phyloP scores from a whole-genome alignment of 306 rosid genomes.

The Malus domestica region DNA sequence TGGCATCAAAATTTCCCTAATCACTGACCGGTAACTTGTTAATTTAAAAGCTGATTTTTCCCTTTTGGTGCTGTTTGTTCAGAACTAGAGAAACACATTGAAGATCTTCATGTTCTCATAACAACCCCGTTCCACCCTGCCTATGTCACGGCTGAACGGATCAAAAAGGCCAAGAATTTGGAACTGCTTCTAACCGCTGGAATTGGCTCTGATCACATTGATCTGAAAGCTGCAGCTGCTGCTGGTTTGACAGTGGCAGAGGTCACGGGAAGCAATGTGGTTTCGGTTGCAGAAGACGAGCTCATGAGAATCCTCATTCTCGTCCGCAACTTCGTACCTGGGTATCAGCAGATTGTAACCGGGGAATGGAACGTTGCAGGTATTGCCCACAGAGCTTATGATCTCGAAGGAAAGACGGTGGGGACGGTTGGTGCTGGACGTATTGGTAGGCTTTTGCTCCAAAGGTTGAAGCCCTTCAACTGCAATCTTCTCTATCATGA shows the following conservation, averaged over 20 bases:
- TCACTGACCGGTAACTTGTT: background rate
- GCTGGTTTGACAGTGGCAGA: slow-evolving; percentile 95
- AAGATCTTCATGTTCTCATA: slow-evolving; percentile 82
- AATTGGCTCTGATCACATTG: slow-evolving; percentile 87
- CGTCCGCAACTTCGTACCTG: slow-evolving; percentile 77
- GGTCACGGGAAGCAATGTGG: slow-evolving; percentile 88
- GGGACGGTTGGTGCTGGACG: slow-evolving; percentile 92
- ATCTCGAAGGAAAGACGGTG: slow-evolving; percentile 88
- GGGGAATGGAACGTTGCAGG: slow-evolving; percentile 99
- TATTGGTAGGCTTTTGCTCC: slow-evolving; percentile 80
- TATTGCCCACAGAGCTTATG: slow-evolving; percentile 79
- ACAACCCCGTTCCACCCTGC: slow-evolving; percentile 97
- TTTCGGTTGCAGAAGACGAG: slow-evolving; percentile 95
- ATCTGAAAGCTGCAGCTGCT: slow-evolving; percentile 86
- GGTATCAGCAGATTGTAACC: slow-evolving; percentile 53
- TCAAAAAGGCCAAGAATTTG: slow-evolving; percentile 80
- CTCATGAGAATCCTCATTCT: slow-evolving; percentile 91
- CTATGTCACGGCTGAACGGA: slow-evolving; percentile 89
- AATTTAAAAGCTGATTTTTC: background rate
- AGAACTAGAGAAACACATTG: slow-evolving; percentile 88
- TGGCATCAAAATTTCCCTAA: background rate
- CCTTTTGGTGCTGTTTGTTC: slow-evolving; percentile 11
- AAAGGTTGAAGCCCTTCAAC: slow-evolving; percentile 84
- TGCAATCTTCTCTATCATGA: slow-evolving; percentile 90
- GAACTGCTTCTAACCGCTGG: slow-evolving; percentile 89